Percentiles rank a stretch among this genome's conserved stretches.
Evolutionary conservation across 441 rosid species (phyloP).

Genomic region (Isatis lusitanica): DNA sequence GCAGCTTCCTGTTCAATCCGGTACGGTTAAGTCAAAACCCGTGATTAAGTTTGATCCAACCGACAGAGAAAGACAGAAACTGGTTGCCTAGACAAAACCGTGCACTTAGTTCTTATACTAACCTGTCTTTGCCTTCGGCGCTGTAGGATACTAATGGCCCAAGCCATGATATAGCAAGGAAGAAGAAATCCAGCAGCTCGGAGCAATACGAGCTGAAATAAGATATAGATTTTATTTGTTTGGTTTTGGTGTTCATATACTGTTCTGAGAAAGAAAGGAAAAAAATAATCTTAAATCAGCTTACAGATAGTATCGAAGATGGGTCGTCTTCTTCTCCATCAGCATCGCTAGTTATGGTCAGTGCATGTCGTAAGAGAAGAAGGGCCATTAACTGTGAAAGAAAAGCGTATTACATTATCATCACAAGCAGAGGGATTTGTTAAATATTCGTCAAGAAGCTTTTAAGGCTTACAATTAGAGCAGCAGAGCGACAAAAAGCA

Average conservation of each 20-base stretch:
- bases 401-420: neutral
- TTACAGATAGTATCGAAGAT: conserved; percentile 75
- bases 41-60: neutral
- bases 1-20: conserved; percentile 74
- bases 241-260: conserved; percentile 5
- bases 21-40: conserved; percentile 12
- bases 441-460: neutral
- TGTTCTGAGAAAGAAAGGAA: neutral
- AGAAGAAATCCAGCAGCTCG: conserved; percentile 95
- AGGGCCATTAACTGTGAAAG: conserved; percentile 75
- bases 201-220: conserved; percentile 63
- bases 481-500: conserved; percentile 93
- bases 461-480: conserved; percentile 61
- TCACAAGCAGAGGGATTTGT: neutral
- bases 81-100: neutral
- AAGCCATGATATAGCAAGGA: conserved; percentile 97
- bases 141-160: conserved; percentile 94
- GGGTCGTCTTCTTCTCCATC: conserved; percentile 70
- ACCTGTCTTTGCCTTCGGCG: conserved; percentile 84
- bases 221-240: neutral
- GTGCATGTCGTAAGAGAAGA: conserved; percentile 77
- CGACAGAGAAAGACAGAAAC: neutral
- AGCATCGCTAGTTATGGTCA: conserved; percentile 60
- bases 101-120: conserved; percentile 4
- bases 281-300: conserved; percentile 25